These are phyloP conservation scores for barrel medic (Medicago truncatula) DNA, from an alignment of 306 rosid species.

Conservation along the genomic window MtrunA17r5.0-ANR NC_053046.1:26190501-26191000, in stretches of 20 bases:
- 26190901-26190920: constrained; percentile 1
- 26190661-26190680: neutral
- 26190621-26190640: neutral
- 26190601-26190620: neutral
- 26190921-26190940: constrained; percentile 33
- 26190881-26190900: constrained; percentile 21
- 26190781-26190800: constrained; percentile 18
- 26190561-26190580: neutral
- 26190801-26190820: constrained; percentile 7
- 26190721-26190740: neutral
- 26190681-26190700: neutral
- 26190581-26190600: neutral
- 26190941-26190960: constrained; percentile 76
- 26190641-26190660: neutral
- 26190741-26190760: neutral
- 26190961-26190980: constrained; percentile 86
- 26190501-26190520: neutral
- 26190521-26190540: neutral
- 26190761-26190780: constrained; percentile 21
- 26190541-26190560: neutral
- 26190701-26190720: neutral
- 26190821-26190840: constrained; percentile 13
- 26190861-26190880: constrained; percentile 10
- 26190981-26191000: constrained; percentile 85
- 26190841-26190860: constrained; percentile 20